phyloP scores from a whole-genome alignment of 495 filamentous ascomycete genomes.

The Chlorociboria aeruginascens region DNA sequence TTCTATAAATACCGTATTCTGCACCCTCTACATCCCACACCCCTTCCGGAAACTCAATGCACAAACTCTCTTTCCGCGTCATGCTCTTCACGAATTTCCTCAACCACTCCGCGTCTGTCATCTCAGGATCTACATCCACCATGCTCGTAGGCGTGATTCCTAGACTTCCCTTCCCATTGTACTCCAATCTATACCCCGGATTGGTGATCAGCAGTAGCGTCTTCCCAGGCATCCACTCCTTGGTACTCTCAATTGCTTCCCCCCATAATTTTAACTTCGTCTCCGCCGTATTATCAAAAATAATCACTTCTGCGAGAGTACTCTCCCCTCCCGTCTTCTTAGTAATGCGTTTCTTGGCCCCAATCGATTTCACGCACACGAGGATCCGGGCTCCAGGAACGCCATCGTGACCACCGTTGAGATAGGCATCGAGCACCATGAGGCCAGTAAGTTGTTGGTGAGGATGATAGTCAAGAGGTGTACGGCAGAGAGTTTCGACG shows the following conservation, averaged over 20 bases:
- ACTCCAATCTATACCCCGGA: constrained; percentile 29
- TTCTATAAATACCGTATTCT: constrained; percentile 29
- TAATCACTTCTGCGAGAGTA: constrained; percentile 36
- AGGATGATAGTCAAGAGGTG: constrained; percentile 30
- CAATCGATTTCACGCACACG: constrained; percentile 45
- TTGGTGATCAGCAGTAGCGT: constrained; percentile 47
- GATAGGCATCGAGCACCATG: constrained; percentile 42
- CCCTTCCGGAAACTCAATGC: constrained; percentile 36
- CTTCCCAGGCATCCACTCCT: constrained; percentile 36
- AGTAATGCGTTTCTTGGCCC: constrained; percentile 35
- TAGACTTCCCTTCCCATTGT: constrained; percentile 22
- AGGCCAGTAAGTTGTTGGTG: constrained; percentile 29
- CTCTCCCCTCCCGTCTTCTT: constrained; percentile 28
- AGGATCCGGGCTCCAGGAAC: constrained; percentile 34
- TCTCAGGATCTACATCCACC: constrained; percentile 46
- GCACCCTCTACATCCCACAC: constrained; percentile 40
- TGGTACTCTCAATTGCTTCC: constrained; percentile 32
- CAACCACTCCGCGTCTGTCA: constrained; percentile 46
- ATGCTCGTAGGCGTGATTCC: constrained; percentile 33
- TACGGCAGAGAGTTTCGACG: constrained; percentile 28
- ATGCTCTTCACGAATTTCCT: constrained; percentile 35
- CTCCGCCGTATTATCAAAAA: constrained; percentile 50
- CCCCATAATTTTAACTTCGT: constrained; percentile 43
- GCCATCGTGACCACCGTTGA: constrained; percentile 36
- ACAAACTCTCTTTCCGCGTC: constrained; percentile 40